Percentiles rank a stretch among this genome's conserved stretches.
Evolutionary conservation across 768 basidiomycete species (phyloP).

Genomic region (Porpolomopsis calyptriformis): DNA sequence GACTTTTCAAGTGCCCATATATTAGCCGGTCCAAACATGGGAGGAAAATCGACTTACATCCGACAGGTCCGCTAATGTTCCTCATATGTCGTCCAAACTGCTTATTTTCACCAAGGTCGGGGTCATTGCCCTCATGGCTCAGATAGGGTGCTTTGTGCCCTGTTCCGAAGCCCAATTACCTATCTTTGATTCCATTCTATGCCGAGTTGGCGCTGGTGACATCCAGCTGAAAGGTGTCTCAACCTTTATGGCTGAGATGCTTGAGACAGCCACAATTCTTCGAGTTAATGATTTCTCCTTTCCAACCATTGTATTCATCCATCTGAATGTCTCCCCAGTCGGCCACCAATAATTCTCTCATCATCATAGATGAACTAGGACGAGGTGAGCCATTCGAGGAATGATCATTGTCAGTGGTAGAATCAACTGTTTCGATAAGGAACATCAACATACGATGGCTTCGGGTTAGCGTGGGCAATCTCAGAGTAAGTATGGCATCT

Average conservation of each 20-base stretch:
- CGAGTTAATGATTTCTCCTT: conserved; percentile 37
- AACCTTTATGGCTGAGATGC: conserved; percentile 99
- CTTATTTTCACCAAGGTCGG: conserved; percentile 42
- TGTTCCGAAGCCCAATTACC: conserved; percentile 79
- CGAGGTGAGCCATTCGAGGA: conserved; percentile 40
- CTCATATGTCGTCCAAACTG: not conserved
- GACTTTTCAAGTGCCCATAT: not conserved
- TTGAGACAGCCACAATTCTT: conserved; percentile 94
- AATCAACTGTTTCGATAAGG: conserved; percentile 30
- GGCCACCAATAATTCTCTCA: conserved; percentile 83
- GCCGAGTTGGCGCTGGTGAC: conserved; percentile 94
- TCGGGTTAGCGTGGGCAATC: conserved; percentile 97
- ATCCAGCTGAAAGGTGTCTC: conserved; percentile 96
- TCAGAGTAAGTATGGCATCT: conserved; percentile 58
- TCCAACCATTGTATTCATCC: not conserved
- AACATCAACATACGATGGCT: conserved; percentile 95
- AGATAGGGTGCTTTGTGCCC: conserved; percentile 92
- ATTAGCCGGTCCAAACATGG: conserved; percentile 94
- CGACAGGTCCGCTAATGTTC: conserved; percentile 58
- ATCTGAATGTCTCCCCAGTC: conserved; percentile 38
- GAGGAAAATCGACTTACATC: conserved; percentile 96
- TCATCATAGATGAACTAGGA: conserved; percentile 97
- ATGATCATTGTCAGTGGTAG: not conserved
- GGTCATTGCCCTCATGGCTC: conserved; percentile 94
- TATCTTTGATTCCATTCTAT: conserved; percentile 91